Evolutionary conservation across 2,329 filamentous ascomycete genomes (phyloP).

Genomic region (Ascocoryne sarcoides): DNA sequence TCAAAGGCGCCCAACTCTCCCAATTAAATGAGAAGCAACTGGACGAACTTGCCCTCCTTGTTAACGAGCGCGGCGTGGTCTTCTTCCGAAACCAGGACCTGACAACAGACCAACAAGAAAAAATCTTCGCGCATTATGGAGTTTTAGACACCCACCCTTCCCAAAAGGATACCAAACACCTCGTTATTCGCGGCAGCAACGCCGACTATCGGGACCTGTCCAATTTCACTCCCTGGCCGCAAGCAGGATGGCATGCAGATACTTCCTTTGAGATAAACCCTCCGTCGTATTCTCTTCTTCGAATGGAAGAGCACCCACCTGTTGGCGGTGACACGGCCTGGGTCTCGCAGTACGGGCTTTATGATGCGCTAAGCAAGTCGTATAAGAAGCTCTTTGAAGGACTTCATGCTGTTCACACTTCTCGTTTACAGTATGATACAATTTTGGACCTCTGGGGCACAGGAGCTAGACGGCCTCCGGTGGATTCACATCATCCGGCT

Average conservation of each 20-base stretch:
- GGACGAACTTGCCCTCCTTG: conserved; percentile 25
- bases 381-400: conserved; percentile 16
- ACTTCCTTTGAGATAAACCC: conserved; percentile 44
- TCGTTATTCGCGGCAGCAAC: conserved; percentile 21
- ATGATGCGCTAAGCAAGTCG: conserved; percentile 16
- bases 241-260: conserved; percentile 39
- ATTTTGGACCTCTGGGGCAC: conserved; percentile 18
- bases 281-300: conserved; percentile 40
- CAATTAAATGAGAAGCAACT: conserved; percentile 19
- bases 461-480: conserved; percentile 21
- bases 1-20: conserved; percentile 20
- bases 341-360: conserved; percentile 18
- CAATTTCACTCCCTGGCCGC: conserved; percentile 34
- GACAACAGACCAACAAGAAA: conserved; percentile 35
- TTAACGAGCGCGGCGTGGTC: conserved; percentile 40
- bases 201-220: conserved; percentile 37
- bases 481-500: conserved; percentile 25
- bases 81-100: conserved; percentile 41
- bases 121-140: conserved; percentile 39
- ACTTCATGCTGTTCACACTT: conserved; percentile 18
- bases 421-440: conserved; percentile 4
- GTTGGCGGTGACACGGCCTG: conserved; percentile 62
- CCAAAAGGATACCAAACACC: conserved; percentile 33
- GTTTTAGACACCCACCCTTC: conserved; percentile 38
- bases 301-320: conserved; percentile 50